A percentile compares a stretch with the other conserved stretches of the same genome.
These are phyloP conservation scores for Candida sojae DNA, from an alignment of 1,139 yeast species.

Conservation along the genomic window DNA sequence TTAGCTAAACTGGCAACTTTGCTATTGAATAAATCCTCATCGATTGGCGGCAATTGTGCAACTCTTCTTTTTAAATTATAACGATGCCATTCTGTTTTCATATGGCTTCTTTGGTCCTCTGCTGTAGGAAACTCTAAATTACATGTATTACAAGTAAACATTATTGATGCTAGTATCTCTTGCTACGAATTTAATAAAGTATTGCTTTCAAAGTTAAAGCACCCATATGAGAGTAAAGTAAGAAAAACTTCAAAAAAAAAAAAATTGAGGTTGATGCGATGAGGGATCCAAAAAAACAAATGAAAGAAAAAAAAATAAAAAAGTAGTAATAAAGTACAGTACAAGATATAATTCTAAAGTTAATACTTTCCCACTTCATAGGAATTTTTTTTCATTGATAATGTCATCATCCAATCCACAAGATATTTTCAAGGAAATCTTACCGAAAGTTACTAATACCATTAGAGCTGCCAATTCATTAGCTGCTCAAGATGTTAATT, in stretches of 20 bases:
- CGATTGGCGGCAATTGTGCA: slow-evolving; percentile 58
- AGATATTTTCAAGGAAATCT: slow-evolving; percentile 23
- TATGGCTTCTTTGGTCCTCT: slow-evolving; percentile 45
- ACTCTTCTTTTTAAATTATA: slow-evolving; percentile 63
- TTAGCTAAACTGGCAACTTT: slow-evolving; percentile 43
- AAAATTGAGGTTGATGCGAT: slow-evolving; percentile 1
- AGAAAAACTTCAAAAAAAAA: no score
- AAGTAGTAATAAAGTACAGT: neutral
- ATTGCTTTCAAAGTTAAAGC: neutral
- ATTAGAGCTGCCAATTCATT: slow-evolving; percentile 73
- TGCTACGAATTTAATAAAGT: neutral
- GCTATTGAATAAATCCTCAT: slow-evolving; percentile 46
- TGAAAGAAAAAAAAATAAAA: slow-evolving; percentile 1
- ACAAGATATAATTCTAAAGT: no score
- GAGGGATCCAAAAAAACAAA: slow-evolving; percentile 1
- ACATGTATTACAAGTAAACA: slow-evolving; percentile 49
- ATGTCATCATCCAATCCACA: slow-evolving; percentile 9
- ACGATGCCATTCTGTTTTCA: slow-evolving; percentile 78
- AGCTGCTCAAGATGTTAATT: slow-evolving; percentile 79
- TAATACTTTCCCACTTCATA: no score
- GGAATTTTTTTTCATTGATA: neutral
- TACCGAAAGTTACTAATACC: slow-evolving; percentile 51
- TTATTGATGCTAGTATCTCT: slow-evolving; percentile 14
- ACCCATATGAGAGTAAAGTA: no score
- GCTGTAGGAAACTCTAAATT: slow-evolving; percentile 41